phyloP scores from a whole-genome alignment of 2,329 filamentous ascomycete genomes.

The Diaporthe humulicola region DNA sequence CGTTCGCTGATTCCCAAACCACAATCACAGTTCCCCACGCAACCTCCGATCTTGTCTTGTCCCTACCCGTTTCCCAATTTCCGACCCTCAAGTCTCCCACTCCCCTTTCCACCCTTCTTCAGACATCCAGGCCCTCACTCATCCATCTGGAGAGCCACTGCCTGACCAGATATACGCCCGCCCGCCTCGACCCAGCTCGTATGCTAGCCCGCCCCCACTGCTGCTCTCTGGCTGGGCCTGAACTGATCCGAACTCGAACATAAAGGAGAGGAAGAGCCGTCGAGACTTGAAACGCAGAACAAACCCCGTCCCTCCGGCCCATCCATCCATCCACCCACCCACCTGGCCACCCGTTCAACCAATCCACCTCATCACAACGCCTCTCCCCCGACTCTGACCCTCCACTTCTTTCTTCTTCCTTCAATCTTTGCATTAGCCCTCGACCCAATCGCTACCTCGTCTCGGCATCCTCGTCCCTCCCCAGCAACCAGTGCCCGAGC shows the following conservation, averaged over 20 bases:
- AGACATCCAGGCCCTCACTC: background rate
- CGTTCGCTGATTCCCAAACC: conserved; percentile 12
- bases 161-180: background rate
- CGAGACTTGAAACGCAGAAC: conserved; percentile 26
- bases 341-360: background rate
- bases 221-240: background rate
- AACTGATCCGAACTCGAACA: conserved; percentile 21
- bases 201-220: background rate
- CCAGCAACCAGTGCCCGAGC: background rate
- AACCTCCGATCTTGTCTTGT: conserved; percentile 21
- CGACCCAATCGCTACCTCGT: background rate
- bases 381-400: background rate
- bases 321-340: conserved; percentile 8
- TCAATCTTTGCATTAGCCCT: conserved; percentile 30
- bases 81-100: background rate
- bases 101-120: background rate
- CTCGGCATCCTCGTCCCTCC: conserved; percentile 2
- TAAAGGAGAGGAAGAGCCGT: conserved; percentile 22
- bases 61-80: conserved; percentile 19
- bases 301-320: conserved; percentile 11
- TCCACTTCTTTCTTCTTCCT: conserved; percentile 30
- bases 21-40: conserved; percentile 17
- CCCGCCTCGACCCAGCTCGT: background rate
- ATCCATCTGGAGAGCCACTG: background rate
- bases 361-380: conserved; percentile 1